Evolutionary conservation across 2,329 filamentous ascomycete genomes (phyloP), one percentile per base, ranked within the genome.

Genomic region (Verticillium albo-atrum): DNA sequence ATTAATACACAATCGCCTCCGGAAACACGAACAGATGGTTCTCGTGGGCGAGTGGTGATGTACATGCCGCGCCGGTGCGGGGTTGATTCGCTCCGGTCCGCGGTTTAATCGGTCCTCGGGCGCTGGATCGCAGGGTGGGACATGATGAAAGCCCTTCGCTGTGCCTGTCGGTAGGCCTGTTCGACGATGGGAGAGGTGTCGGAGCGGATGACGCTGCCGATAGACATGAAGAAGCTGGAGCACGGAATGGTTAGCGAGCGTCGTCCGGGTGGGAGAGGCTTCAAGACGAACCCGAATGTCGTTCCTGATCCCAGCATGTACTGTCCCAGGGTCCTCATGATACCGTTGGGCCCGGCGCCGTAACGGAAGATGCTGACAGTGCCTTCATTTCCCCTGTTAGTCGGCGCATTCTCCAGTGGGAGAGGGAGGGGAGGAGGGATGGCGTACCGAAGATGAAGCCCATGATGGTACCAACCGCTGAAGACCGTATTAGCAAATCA

Each of bases 231-330:
- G 79, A 98, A 97, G 26, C 85, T 88, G 64, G 23, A 58, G 20
- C 14, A 12, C 2, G 37, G 60, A 6, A 2, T n/a, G n/a, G 7
- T 9, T 1, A 34, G 37, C 60, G 23, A 57, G 37, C 37, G 35
- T 34, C n/a, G 9, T 15, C 26, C 6, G 30, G 28, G 34, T 5
- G 20, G 42, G 52, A 30, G 17, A 32, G 15, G 10, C 23, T 14
- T 47, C 32, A 57, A 20, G 9, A 53, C 68, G 63, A 85, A 97
- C 94, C 94, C 95, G 74, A 99, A 99, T 10, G 94, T 98, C 54
- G 92, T 92, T 47, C 93, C 93, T 27, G 94, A 98, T 52, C 91
- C 93, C 34, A 91, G 78, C 95, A 99, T 99, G 75, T 96, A 98
- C 75, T 98, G 95, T 63, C 95, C 94, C 55, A 99, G 78, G 32